A percentile compares a stretch with the other conserved stretches of the same genome.
Evolutionary conservation across 352 stramenopile species (phyloP).

Genomic region (Pythium brassicae): DNA sequence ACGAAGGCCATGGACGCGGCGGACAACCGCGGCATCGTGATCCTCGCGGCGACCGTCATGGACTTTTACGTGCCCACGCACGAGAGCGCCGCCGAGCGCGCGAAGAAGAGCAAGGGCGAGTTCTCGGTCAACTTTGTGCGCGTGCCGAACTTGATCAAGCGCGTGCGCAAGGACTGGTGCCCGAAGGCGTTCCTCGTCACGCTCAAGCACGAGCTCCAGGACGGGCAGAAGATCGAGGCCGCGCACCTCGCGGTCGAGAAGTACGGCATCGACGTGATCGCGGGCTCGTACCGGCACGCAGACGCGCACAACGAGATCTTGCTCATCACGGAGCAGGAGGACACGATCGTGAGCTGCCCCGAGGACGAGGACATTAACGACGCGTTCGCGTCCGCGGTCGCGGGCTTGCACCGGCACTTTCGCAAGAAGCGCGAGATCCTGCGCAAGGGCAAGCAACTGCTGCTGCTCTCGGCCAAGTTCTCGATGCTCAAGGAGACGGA

Average conservation of each 20-base stretch:
- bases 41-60: slow-evolving; percentile 76
- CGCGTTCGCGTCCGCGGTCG: slow-evolving; percentile 67
- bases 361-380: slow-evolving; percentile 81
- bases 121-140: slow-evolving; percentile 81
- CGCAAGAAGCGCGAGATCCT: slow-evolving; percentile 69
- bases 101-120: slow-evolving; percentile 36
- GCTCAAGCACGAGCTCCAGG: slow-evolving; percentile 71
- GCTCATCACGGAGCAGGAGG: slow-evolving; percentile 77
- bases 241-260: slow-evolving; percentile 72
- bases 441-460: slow-evolving; percentile 66
- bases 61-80: slow-evolving; percentile 70
- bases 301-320: slow-evolving; percentile 67
- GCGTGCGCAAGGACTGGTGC: slow-evolving; percentile 79
- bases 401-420: slow-evolving; percentile 74
- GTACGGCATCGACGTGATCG: slow-evolving; percentile 78
- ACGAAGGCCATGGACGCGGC: slow-evolving; percentile 49
- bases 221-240: slow-evolving; percentile 63
- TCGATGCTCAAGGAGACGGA: slow-evolving; percentile 87
- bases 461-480: slow-evolving; percentile 84
- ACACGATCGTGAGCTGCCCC: slow-evolving; percentile 69
- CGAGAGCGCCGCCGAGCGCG: neutral
- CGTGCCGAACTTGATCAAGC: slow-evolving; percentile 73
- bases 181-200: slow-evolving; percentile 77
- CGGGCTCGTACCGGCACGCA: slow-evolving; percentile 40
- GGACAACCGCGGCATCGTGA: slow-evolving; percentile 60